Conservation (phyloP, 257 asterid species). For the Galeopsis tetrahit region DNA sequence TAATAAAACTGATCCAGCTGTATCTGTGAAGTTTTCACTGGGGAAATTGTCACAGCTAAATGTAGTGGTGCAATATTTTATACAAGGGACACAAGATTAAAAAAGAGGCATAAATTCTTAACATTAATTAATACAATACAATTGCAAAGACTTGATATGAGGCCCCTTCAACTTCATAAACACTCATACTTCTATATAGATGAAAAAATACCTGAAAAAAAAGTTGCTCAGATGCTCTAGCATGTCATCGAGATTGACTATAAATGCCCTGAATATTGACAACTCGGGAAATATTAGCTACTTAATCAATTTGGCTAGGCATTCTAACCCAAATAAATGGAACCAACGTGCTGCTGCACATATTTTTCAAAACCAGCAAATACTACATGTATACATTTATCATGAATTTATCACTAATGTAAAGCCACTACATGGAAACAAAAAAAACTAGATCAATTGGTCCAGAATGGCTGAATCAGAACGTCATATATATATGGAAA, state of each 20-base stretch:
- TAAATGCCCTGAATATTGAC: constrained; percentile 66
- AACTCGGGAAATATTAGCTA: too few species aligned
- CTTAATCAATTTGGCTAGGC: too few species aligned
- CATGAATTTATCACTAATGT: too few species aligned
- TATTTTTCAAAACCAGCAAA: too few species aligned
- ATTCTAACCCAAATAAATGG: too few species aligned
- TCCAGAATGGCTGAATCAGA: too few species aligned
- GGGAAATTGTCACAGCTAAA: background rate
- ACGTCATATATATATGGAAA: too few species aligned
- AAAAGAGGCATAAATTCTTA: background rate
- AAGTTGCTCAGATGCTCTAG: constrained; percentile 94
- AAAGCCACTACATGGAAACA: too few species aligned
- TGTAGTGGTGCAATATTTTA: background rate
- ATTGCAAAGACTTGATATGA: background rate
- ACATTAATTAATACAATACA: constrained; percentile 2
- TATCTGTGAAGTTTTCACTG: background rate
- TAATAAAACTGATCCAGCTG: background rate
- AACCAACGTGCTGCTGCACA: too few species aligned
- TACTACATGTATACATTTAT: too few species aligned
- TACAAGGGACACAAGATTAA: background rate
- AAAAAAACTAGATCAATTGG: too few species aligned
- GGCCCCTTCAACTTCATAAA: background rate
- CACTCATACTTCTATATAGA: background rate
- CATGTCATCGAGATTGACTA: constrained; percentile 92
- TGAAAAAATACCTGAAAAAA: constrained; percentile 62